phyloP scores from a whole-genome alignment of 371 early-diverging fungal species.

The Gilbertella persicaria region DNA sequence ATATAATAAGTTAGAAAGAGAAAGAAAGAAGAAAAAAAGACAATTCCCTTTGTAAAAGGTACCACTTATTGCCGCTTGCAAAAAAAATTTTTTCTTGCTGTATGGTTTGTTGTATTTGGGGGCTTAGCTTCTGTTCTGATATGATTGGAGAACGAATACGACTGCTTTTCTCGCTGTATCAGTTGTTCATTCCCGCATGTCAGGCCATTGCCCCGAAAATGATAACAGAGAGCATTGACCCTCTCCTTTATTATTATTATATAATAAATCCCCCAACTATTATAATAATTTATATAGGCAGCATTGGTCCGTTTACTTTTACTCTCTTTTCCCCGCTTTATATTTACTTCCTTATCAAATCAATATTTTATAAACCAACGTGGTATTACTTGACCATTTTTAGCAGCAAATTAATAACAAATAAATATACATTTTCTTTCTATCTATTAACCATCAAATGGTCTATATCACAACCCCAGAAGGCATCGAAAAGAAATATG shows the following conservation, averaged over 20 bases:
- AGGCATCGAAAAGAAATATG: conserved; percentile 41
- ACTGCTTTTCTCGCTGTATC: too few relatives aligned
- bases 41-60: background rate
- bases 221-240: too few relatives aligned
- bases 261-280: too few relatives aligned
- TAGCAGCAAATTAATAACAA: conserved; percentile 2
- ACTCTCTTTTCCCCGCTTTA: too few relatives aligned
- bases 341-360: background rate
- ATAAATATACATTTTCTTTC: background rate
- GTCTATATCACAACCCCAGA: conserved; percentile 36
- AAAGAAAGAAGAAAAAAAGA: conserved; percentile 12
- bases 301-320: too few relatives aligned
- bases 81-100: background rate
- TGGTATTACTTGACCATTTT: conserved; percentile 28
- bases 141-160: too few relatives aligned
- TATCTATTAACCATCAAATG: conserved; percentile 8
- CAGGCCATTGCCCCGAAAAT: too few relatives aligned
- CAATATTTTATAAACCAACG: conserved; percentile 12
- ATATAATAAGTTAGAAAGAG: conserved; percentile 27
- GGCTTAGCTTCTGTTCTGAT: background rate
- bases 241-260: too few relatives aligned
- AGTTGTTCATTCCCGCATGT: too few relatives aligned
- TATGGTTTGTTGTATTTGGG: background rate
- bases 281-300: too few relatives aligned
- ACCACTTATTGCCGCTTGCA: background rate